These are phyloP conservation scores for Chamaecrista fasciculata DNA, from an alignment of 306 rosid genomes.

Conservation along the genomic window DNA sequence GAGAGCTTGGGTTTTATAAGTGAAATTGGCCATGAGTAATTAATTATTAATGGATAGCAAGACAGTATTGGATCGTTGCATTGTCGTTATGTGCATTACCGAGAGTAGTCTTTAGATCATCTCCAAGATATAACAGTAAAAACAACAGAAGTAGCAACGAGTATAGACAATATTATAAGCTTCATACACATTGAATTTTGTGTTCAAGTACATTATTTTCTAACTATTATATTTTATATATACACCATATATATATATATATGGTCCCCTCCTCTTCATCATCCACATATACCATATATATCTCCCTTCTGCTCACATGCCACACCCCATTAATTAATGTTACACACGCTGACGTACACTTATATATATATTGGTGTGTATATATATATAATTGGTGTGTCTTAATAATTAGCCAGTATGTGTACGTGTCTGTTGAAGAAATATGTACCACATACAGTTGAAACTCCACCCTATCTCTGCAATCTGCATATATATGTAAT, in stretches of 20 bases:
- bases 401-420: too few relatives aligned
- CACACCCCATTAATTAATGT: too few relatives aligned
- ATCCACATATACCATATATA: too few relatives aligned
- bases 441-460: background rate
- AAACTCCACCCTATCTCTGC: background rate
- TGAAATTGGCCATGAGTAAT: too few relatives aligned
- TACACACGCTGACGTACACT: too few relatives aligned
- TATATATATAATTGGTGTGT: background rate
- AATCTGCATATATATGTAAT: too few relatives aligned
- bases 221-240: background rate
- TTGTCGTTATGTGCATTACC: conserved; percentile 5
- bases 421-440: background rate
- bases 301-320: too few relatives aligned
- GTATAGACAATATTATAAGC: background rate
- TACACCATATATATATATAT: too few relatives aligned
- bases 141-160: background rate
- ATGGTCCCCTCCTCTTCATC: background rate
- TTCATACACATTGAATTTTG: background rate
- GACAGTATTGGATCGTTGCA: conserved; percentile 8
- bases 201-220: background rate
- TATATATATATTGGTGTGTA: too few relatives aligned
- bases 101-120: too few relatives aligned
- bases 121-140: conserved; percentile 22
- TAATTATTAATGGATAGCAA: background rate
- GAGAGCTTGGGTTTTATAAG: too few relatives aligned